These are phyloP conservation scores for Candida caryicola DNA, from an alignment of 805 yeast genomes.

Conservation along the genomic window DNA sequence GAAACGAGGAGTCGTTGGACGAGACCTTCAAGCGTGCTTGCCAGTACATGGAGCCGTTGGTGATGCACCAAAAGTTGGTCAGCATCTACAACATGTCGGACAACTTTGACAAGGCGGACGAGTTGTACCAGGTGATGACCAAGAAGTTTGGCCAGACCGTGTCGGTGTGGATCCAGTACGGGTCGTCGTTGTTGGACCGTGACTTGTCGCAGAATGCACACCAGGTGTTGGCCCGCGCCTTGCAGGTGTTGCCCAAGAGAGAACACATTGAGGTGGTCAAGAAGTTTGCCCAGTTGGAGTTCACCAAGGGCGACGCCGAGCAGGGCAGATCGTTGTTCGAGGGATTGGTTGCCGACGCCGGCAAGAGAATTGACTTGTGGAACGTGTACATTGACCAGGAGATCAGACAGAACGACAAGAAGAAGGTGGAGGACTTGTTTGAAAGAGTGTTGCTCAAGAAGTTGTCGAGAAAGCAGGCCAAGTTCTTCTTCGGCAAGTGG, in stretches of 20 bases:
- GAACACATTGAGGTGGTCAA: slow-evolving; percentile 76
- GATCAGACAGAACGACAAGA: slow-evolving; percentile 64
- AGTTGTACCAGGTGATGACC: slow-evolving; percentile 59
- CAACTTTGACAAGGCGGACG: slow-evolving; percentile 66
- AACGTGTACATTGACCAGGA: slow-evolving; percentile 94
- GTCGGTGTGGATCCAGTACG: slow-evolving; percentile 79
- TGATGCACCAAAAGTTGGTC: slow-evolving; percentile 76
- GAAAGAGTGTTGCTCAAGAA: slow-evolving; percentile 73
- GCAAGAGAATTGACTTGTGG: slow-evolving; percentile 92
- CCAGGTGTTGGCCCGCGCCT: slow-evolving; percentile 68
- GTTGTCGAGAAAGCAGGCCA: slow-evolving; percentile 83
- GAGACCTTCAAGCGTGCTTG: slow-evolving; percentile 79
- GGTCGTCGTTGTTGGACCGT: slow-evolving; percentile 67
- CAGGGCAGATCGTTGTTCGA: slow-evolving; percentile 94
- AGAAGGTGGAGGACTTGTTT: slow-evolving; percentile 71
- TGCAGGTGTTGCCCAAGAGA: slow-evolving; percentile 67
- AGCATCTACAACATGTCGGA: slow-evolving; percentile 74
- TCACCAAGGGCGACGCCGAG: slow-evolving; percentile 82
- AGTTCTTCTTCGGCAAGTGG: slow-evolving; percentile 94
- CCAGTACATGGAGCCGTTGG: slow-evolving; percentile 86
- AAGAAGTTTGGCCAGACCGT: slow-evolving; percentile 75
- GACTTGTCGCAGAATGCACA: slow-evolving; percentile 60
- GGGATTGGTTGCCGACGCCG: slow-evolving; percentile 84
- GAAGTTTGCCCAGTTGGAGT: slow-evolving; percentile 88
- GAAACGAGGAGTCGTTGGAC: slow-evolving; percentile 77